These are phyloP conservation scores for Plasmopara muralis DNA, from an alignment of 352 stramenopile genomes.

Conservation along the genomic window DNA sequence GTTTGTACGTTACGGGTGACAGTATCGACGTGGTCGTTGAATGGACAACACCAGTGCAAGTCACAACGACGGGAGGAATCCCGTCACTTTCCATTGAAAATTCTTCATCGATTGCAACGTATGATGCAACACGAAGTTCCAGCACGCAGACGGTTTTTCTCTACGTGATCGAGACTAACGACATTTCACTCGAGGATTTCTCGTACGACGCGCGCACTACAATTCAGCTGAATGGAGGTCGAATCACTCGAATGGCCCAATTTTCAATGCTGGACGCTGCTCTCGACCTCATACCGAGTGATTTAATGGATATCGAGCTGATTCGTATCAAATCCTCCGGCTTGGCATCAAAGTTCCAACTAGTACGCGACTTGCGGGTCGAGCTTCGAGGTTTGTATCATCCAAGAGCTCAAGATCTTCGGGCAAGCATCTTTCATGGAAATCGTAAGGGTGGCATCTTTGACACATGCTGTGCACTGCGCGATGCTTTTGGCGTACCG, in stretches of 20 bases:
- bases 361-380: slow-evolving; percentile 43
- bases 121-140: slow-evolving; percentile 35
- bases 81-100: slow-evolving; percentile 39
- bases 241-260: slow-evolving; percentile 35
- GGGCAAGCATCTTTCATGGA: slow-evolving; percentile 45
- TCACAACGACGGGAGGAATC: slow-evolving; percentile 17
- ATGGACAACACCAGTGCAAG: slow-evolving; percentile 44
- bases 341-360: slow-evolving; percentile 55
- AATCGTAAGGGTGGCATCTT: slow-evolving; percentile 36
- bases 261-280: slow-evolving; percentile 34
- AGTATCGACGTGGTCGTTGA: slow-evolving; percentile 55
- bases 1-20: slow-evolving; percentile 49
- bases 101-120: slow-evolving; percentile 31
- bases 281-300: slow-evolving; percentile 26
- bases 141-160: slow-evolving; percentile 39
- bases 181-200: slow-evolving; percentile 29
- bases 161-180: slow-evolving; percentile 27
- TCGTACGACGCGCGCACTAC: slow-evolving; percentile 33
- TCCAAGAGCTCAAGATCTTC: slow-evolving; percentile 45
- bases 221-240: slow-evolving; percentile 45
- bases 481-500: slow-evolving; percentile 39
- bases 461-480: slow-evolving; percentile 30
- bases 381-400: slow-evolving; percentile 64
- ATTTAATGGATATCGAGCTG: slow-evolving; percentile 16
- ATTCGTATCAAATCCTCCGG: slow-evolving; percentile 22